Evolutionary conservation across 495 filamentous ascomycete species (phyloP).

Genomic region (Annulohypoxylon stygium): DNA sequence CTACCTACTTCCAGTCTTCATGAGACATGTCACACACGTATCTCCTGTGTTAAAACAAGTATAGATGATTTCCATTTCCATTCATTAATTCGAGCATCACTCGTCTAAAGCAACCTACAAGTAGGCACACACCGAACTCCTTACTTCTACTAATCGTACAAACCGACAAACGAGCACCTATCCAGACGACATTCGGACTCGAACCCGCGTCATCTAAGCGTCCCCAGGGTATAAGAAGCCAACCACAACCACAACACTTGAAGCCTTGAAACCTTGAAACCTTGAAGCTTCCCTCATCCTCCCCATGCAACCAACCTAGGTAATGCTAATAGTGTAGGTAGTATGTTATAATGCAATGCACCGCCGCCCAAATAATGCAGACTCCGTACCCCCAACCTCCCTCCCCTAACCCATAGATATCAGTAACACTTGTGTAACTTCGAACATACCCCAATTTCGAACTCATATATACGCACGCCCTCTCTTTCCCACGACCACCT

Average conservation of each 20-base stretch:
- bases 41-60: background rate
- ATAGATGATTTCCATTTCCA: background rate
- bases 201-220: background rate
- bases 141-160: background rate
- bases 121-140: background rate
- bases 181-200: constrained; percentile 15
- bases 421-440: background rate
- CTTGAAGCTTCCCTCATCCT: background rate
- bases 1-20: background rate
- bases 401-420: background rate
- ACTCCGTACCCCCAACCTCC: background rate
- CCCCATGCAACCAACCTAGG: background rate
- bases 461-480: background rate
- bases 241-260: background rate
- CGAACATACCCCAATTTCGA: background rate
- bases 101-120: background rate
- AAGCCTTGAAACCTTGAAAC: too few relatives aligned
- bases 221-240: constrained; percentile 19
- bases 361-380: background rate
- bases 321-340: background rate
- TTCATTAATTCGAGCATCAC: background rate
- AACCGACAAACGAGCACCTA: background rate
- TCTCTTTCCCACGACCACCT: background rate
- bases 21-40: background rate
- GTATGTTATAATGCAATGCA: background rate